Base-by-base conservation (phyloP, 2,329 filamentous ascomycete genomes). In the Paraphaeosphaeria sporulosa region DNA sequence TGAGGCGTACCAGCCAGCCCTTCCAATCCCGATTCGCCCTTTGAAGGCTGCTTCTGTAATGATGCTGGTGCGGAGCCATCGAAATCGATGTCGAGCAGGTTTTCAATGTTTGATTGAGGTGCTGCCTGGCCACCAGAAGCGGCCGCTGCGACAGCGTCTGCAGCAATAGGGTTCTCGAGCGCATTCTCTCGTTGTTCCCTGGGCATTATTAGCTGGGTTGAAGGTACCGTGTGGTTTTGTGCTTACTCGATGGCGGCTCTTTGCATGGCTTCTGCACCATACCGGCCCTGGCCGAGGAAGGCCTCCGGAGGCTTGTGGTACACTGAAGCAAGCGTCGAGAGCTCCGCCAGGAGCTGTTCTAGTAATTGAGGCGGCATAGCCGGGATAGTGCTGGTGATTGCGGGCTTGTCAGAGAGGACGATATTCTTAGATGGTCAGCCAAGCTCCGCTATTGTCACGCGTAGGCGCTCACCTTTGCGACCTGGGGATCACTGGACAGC, bases 301-400 rank as follows among this genome's bases (percentile, higher is more conserved):
- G 94, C 93, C 85, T 96, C 93, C 47, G 95, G 94, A 9, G 94
- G 94, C 81, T 97, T 98, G 86, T 99, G 95, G 81, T 99, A 99
- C 23, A 99, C 95, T 1, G 94, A 98, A 8, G 95, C 93, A 32
- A 99, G 86, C 10, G 95, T 97, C 13, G 94, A 98, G 34, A 99
- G 87, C 78, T 99, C 94, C 10, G 86, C 85, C 9, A 99, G 87
- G n/a, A 99, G 88, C 77, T 93, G 90, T 63, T 99, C 94, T 46
- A 99, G 86, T 7, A 99, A 85, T 36, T 89, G 84, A 5, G 91
- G 86, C 1, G 95, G 93, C 32, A 98, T 85, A 59, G 92, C 94
- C 59, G 92, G 92, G 81, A 99, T 97, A 27, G 95, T 99, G 23
- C 93, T 94, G 42, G 91, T 89, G 74, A 99, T 99, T 32, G 93